Base-by-base conservation (phyloP, 2,329 filamentous ascomycete genomes). In the Volutella citrinella region DNA sequence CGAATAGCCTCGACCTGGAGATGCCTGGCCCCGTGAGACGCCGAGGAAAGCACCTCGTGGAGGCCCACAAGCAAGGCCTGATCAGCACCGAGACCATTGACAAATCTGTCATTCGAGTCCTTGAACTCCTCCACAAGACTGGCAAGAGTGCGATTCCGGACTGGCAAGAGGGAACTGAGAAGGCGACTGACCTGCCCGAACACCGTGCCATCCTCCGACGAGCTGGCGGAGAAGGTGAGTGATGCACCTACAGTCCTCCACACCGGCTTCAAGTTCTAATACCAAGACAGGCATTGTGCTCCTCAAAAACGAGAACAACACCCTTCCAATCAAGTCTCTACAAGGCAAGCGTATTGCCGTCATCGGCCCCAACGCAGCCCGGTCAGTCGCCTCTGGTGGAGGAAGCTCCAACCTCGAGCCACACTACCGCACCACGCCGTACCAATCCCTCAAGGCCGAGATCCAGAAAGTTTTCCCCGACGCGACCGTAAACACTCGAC, bases 271-370 rank as follows among this genome's bases (percentile, higher is more conserved):
- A 16, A 27, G 32, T 4, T 3, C n/a, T 3, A 12, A 6, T 12
- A 40, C n/a, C n/a, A n/a, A n/a, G n/a, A n/a, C n/a, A n/a, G 42
- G 44, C 0, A 46, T 46, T 10, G 42, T 46, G 9, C 19, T 46
- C 4, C 34, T 47, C 1, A 36, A 47, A 25, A 47, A 47, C 11
- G 21, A 20, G 3, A 8, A 13, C 13, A 21, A 24, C 1, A 8
- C 38, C 6, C 39, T 47, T 12, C 42, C 44, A 2, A 9, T 47
- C 0, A 17, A 27, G 3, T 14, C 31, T 10, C 18, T 40, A 1
- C 24, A 16, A 2, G 32, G 15, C 1, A 46, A 35, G 9, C 21
- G 6, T 3, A 30, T 44, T 4, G 38, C 43, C 3, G 14, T 46
- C 0, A 20, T 44, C 5, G 41, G 41, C 1, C 41, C 43, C n/a